These are phyloP conservation scores for Penicillium hordei DNA, from an alignment of 2,329 filamentous ascomycete genomes.

Conservation along the genomic window DNA sequence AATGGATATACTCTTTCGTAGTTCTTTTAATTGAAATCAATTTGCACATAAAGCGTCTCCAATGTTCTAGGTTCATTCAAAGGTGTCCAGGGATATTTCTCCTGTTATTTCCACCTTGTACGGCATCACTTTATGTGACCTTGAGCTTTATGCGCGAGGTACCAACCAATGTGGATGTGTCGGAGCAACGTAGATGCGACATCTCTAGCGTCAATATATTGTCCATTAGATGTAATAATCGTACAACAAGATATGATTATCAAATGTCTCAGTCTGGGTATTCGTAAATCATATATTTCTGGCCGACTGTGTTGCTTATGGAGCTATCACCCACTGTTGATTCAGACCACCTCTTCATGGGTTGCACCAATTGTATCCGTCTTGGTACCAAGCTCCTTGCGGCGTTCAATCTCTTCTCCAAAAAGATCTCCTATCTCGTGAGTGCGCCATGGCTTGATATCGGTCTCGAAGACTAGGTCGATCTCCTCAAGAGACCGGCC, in stretches of 20 bases:
- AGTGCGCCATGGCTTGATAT: constrained; percentile 36
- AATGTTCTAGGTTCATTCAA: too few species aligned
- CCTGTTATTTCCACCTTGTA: too few species aligned
- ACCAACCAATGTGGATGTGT: too few species aligned
- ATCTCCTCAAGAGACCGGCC: constrained; percentile 74
- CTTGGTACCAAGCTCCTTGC: constrained; percentile 6
- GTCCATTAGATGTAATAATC: too few species aligned
- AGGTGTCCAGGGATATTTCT: too few species aligned
- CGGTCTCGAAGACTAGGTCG: constrained; percentile 62
- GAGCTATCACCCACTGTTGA: not conserved
- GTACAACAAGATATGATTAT: not conserved
- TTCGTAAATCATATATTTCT: not conserved
- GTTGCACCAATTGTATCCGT: constrained; percentile 7
- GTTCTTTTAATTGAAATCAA: too few species aligned
- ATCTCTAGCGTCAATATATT: too few species aligned
- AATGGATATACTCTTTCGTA: too few species aligned
- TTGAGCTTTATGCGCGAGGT: too few species aligned
- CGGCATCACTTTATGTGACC: too few species aligned
- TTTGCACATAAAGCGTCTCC: too few species aligned
- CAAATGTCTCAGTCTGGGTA: not conserved
- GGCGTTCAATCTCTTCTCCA: constrained; percentile 26
- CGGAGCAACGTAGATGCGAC: too few species aligned
- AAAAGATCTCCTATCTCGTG: constrained; percentile 26
- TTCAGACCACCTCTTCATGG: constrained; percentile 23
- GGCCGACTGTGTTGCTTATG: not conserved